Conservation (phyloP, 805 yeast genomes). For the Debaryomyces prosopidis region DNA sequence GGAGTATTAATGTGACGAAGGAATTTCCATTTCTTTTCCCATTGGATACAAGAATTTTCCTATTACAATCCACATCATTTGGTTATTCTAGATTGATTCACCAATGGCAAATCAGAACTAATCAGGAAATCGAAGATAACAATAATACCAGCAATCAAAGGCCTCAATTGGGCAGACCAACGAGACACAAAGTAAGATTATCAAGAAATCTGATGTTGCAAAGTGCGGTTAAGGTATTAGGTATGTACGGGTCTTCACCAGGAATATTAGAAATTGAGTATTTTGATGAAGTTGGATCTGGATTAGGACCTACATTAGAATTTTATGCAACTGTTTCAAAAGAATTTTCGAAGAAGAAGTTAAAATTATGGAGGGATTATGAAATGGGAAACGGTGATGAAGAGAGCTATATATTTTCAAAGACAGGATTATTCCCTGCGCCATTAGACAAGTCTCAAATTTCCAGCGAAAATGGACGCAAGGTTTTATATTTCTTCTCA, state of each 20-base stretch:
- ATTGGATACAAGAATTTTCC: constrained; percentile 72
- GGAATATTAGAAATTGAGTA: constrained; percentile 85
- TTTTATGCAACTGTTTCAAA: constrained; percentile 81
- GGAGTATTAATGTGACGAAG: constrained; percentile 77
- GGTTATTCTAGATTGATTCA: constrained; percentile 84
- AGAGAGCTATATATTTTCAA: constrained; percentile 39
- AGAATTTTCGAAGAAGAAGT: constrained; percentile 60
- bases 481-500: constrained; percentile 53
- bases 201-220: constrained; percentile 68
- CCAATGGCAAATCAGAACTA: constrained; percentile 62
- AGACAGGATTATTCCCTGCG: constrained; percentile 70
- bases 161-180: constrained; percentile 70
- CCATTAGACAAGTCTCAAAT: constrained; percentile 45
- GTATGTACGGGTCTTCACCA: constrained; percentile 74
- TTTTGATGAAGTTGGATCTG: constrained; percentile 91
- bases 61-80: constrained; percentile 83
- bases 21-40: constrained; percentile 84
- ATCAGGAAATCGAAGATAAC: constrained; percentile 37
- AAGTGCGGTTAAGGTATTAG: constrained; percentile 78
- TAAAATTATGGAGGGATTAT: constrained; percentile 68
- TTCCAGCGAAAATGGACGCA: constrained; percentile 35
- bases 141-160: constrained; percentile 13
- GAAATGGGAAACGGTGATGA: constrained; percentile 11
- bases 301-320: constrained; percentile 93
- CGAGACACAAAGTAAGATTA: constrained; percentile 77